Conservation (phyloP, 352 stramenopile species). For the Pythium diclinum region DNA sequence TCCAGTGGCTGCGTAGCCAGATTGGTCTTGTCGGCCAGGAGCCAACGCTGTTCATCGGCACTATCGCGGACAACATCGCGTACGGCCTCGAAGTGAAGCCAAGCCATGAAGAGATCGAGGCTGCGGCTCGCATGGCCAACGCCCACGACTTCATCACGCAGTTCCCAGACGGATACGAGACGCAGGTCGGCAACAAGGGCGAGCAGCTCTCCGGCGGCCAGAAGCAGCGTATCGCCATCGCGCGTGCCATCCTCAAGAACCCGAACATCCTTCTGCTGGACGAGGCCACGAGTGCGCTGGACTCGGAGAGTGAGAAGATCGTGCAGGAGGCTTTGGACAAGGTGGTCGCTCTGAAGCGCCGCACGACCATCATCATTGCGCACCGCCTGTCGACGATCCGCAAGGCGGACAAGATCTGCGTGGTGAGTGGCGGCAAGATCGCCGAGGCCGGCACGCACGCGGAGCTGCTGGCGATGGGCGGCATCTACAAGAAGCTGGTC, state of each 20-base stretch:
- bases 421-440: constrained; percentile 32
- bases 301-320: constrained; percentile 45
- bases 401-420: constrained; percentile 43
- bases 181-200: constrained; percentile 26
- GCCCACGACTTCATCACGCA: constrained; percentile 43
- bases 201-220: constrained; percentile 28
- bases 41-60: constrained; percentile 39
- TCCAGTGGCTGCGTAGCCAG: constrained; percentile 44
- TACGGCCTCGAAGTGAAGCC: constrained; percentile 42
- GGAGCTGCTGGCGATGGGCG: constrained; percentile 51
- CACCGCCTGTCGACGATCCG: constrained; percentile 51
- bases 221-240: constrained; percentile 32
- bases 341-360: constrained; percentile 30
- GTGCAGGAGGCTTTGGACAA: constrained; percentile 44
- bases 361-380: constrained; percentile 61
- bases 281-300: constrained; percentile 41
- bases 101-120: constrained; percentile 58
- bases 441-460: constrained; percentile 37
- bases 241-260: constrained; percentile 41
- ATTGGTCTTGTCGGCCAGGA: constrained; percentile 48
- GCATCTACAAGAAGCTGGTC: constrained; percentile 47
- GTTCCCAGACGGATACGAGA: constrained; percentile 74
- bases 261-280: constrained; percentile 43
- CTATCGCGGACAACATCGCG: constrained; percentile 43
- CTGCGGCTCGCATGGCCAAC: constrained; percentile 18